Conservation (phyloP, 2,329 filamentous ascomycete species). For the Coniella vitis region DNA sequence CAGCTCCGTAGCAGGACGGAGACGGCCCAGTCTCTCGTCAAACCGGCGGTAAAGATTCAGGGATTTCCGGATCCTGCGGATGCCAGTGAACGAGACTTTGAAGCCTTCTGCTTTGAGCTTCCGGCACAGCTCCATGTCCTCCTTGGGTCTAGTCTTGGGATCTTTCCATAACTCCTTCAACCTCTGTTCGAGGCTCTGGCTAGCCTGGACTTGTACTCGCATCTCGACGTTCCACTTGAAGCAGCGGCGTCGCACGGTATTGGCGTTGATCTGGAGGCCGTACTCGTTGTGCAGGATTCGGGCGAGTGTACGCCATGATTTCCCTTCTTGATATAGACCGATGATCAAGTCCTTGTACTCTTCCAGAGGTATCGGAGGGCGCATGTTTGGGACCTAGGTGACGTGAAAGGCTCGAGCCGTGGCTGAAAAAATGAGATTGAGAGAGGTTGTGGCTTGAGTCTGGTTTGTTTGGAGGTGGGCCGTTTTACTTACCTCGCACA, state of each 20-base stretch:
- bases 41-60: constrained; percentile 4
- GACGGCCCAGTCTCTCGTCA: constrained; percentile 2
- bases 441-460: too few relatives aligned
- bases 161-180: constrained; percentile 24
- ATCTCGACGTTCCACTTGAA: constrained; percentile 22
- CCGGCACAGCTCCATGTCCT: constrained; percentile 3
- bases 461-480: too few relatives aligned
- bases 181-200: constrained; percentile 23
- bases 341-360: constrained; percentile 7
- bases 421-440: too few relatives aligned
- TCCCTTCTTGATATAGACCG: constrained; percentile 4
- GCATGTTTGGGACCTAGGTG: too few relatives aligned
- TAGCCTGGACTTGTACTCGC: constrained; percentile 23
- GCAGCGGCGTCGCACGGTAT: constrained; percentile 1
- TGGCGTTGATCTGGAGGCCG: not conserved
- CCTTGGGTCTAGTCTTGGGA: constrained; percentile 1
- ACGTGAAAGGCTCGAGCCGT: too few relatives aligned
- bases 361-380: not conserved
- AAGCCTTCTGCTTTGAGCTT: constrained; percentile 4
- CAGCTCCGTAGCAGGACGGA: constrained; percentile 4
- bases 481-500: too few relatives aligned
- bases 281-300: not conserved
- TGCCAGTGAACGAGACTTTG: constrained; percentile 1
- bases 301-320: constrained; percentile 1
- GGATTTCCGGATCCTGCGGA: not conserved